Evolutionary conservation across 495 filamentous ascomycete species (phyloP), one percentile per base, ranked within the genome.

Genomic region (Penicillium waksmanii): DNA sequence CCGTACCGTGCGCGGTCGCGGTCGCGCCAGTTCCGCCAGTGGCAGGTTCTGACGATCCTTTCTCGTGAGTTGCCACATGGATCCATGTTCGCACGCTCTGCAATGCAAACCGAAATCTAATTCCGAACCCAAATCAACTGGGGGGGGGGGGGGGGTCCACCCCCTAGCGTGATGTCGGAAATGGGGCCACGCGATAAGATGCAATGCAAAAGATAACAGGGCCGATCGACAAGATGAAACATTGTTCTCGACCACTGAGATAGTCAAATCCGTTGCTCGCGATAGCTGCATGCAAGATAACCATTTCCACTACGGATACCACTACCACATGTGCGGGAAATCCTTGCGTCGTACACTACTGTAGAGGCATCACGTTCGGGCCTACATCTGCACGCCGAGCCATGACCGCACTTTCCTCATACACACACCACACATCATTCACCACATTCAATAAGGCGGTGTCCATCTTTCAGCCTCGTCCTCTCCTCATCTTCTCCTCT

Each of bases 321-420:
- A 5, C 27, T 31, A 31, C 27, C 27, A 31, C 42, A 44, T 44
- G 42, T 44, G 42, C 42, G 42, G 36, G 8, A n/a, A 44, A 44
- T 44, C 42, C 42, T 44, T 44, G 42, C 42, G 42, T 44, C 17
- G 42, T 31, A 9, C 27, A 9, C 27, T 1, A 31, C 23, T 23
- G 23, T 23, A 2, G 23, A 31, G 5, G 5, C 27, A 23, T 23
- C 42, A 44, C 42, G 42, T 40, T 43, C 36, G 56, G 56, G 36
- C n/a, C 56, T 47, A 58, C n/a, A 35, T 58, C 48, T 58, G 38
- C 35, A 44, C 3, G 12, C 56, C 56, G 55, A 53, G 42, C 42
- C 42, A 44, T 44, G 42, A 44, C 42, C 42, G 42, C 42, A 44
- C 17, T 44, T 44, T 44, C 6, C 42, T 17, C 15, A 3, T 23